Percentiles rank a stretch among this genome's conserved stretches.
Conservation (phyloP, 2,329 filamentous ascomycete species). For the Aspergillus sergii region DNA sequence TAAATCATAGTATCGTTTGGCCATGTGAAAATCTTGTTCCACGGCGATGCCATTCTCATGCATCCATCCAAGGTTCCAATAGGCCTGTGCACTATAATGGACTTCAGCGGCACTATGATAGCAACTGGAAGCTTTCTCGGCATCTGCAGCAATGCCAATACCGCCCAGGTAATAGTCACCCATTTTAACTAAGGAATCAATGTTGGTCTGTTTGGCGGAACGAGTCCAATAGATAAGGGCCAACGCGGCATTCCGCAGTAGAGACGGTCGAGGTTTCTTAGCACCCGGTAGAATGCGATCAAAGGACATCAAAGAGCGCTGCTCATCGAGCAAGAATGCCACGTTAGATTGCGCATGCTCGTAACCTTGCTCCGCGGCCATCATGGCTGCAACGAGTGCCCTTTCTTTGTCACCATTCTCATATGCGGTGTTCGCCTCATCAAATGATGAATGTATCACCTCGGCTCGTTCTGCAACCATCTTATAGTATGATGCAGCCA, state of each 20-base stretch:
- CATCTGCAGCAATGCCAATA: slow-evolving; percentile 69
- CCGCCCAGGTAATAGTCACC: slow-evolving; percentile 94
- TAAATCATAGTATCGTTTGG: slow-evolving; percentile 93
- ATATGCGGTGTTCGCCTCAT: slow-evolving; percentile 81
- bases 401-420: slow-evolving; percentile 76
- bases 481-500: slow-evolving; percentile 82
- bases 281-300: slow-evolving; percentile 55
- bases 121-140: slow-evolving; percentile 87
- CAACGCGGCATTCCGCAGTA: slow-evolving; percentile 63
- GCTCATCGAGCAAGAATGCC: slow-evolving; percentile 79
- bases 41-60: slow-evolving; percentile 94
- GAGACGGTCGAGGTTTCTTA: slow-evolving; percentile 43
- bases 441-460: slow-evolving; percentile 73
- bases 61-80: slow-evolving; percentile 99
- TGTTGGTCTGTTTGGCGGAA: slow-evolving; percentile 88
- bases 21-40: slow-evolving; percentile 93
- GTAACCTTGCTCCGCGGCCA: slow-evolving; percentile 90
- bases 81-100: slow-evolving; percentile 87
- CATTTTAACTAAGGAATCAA: slow-evolving; percentile 96
- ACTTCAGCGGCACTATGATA: slow-evolving; percentile 92
- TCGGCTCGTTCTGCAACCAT: slow-evolving; percentile 74
- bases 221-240: slow-evolving; percentile 94
- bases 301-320: slow-evolving; percentile 63
- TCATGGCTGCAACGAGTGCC: slow-evolving; percentile 78
- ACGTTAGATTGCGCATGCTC: slow-evolving; percentile 89